Conservation (phyloP, 805 yeast genomes). For the Schwanniomyces polymorphus region DNA sequence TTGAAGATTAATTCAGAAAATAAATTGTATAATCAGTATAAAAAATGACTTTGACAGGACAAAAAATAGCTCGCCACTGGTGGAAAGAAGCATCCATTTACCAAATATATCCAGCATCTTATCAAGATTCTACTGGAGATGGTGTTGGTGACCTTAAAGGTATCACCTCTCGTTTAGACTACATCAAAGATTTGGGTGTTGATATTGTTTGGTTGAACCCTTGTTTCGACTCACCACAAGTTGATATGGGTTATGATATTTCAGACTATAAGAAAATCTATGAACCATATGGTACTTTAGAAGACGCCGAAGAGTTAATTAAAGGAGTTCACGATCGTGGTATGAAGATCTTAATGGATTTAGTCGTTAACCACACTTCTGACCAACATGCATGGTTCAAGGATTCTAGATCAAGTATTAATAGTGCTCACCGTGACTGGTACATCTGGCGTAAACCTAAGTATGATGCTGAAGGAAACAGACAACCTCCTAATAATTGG, state of each 20-base stretch:
- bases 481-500: conserved; percentile 62
- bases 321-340: conserved; percentile 48
- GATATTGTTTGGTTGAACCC: conserved; percentile 61
- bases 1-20: neutral
- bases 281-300: conserved; percentile 53
- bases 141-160: conserved; percentile 61
- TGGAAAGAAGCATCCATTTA: conserved; percentile 59
- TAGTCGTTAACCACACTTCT: conserved; percentile 61
- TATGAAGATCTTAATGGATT: conserved; percentile 52
- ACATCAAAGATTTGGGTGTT: conserved; percentile 48
- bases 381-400: conserved; percentile 58
- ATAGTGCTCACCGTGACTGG: conserved; percentile 61
- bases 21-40: too few species aligned
- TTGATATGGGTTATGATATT: conserved; percentile 65
- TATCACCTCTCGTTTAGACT: conserved; percentile 50
- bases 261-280: conserved; percentile 53
- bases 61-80: conserved; percentile 26
- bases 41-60: too few species aligned
- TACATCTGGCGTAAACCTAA: conserved; percentile 56
- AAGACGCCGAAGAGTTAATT: conserved; percentile 51
- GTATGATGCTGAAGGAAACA: conserved; percentile 45
- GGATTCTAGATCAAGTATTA: conserved; percentile 51
- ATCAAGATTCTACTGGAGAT: conserved; percentile 58
- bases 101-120: conserved; percentile 63
- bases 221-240: conserved; percentile 57